Base-by-base conservation (phyloP, 2,329 filamentous ascomycete genomes). In the Bipolaris bicolor region DNA sequence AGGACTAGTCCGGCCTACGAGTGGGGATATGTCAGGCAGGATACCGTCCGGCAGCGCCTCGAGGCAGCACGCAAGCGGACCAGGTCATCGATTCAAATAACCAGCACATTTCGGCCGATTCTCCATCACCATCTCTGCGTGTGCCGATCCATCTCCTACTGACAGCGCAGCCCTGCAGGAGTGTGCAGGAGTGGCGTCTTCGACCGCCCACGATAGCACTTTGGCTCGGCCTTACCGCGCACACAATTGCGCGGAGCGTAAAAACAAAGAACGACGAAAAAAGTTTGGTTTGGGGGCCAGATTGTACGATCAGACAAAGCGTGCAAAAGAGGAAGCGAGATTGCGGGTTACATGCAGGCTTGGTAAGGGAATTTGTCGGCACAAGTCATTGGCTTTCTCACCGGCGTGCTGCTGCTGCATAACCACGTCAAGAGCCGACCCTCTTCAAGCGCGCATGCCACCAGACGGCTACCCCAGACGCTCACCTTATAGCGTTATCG, bases 361-460 rank as follows among this genome's bases (percentile, higher is more conserved):
- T 61, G 63, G 59, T 65, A 69, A 69, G 64, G 67, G 52, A 55
- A 70, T 63, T 67, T 69, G 65, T 65, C 68, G 68, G 70, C 69
- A 68, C 61, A 69, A 64, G 54, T 67, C 66, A 75, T 75, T 75
- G 71, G 71, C 60, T 68, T 52, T 63, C 64, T 64, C 66, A 61
- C 58, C 63, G 58, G 67, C 66, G 50, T 67, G 66, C 62, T 67
- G 66, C 62, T 67, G 67, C 67, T 67, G 67, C 67, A 68, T 61
- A 61, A 72, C 70, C 73, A 76, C 73, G 73, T 76, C 73, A 76
- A 74, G 61, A 65, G 63, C 60, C 61, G 50, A 58, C 60, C 64
- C 63, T 65, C 60, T 52, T 60, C 57, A 63, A 65, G 61, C 61
- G 59, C 65, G 60, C 70, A 61, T 65, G 60, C 56, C 66, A 55